Conservation (phyloP, 2,329 filamentous ascomycete genomes). For the Amesomyces nigricolor region DNA sequence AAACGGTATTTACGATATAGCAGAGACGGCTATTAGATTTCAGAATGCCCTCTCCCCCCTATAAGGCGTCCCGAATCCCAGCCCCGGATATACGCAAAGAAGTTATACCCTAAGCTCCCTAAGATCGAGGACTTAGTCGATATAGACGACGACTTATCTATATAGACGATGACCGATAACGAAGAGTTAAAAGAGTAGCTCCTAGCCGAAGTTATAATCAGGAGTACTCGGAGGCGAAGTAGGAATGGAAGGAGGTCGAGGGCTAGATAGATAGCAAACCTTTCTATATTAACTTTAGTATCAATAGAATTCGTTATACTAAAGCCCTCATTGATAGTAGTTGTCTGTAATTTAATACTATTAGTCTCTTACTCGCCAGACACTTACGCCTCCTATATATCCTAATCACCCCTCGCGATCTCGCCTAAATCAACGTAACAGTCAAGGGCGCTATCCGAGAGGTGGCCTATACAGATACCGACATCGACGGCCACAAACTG, state of each 20-base stretch:
- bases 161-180: not conserved
- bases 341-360: not conserved
- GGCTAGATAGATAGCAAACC: not conserved
- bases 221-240: not conserved
- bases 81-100: no score
- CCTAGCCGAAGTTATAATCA: not conserved
- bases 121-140: no score
- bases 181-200: not conserved
- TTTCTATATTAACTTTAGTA: not conserved
- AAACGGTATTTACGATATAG: not conserved
- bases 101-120: no score
- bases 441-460: not conserved
- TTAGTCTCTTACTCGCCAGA: not conserved
- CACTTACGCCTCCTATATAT: conserved; percentile 1
- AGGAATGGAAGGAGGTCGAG: not conserved
- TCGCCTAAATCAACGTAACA: not conserved
- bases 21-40: not conserved
- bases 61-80: no score
- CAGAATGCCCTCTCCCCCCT: not conserved
- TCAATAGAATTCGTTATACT: conserved; percentile 1
- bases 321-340: not conserved
- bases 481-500: not conserved
- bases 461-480: not conserved
- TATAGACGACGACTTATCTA: no score
- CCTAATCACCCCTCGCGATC: not conserved